Conservation (phyloP, 139 green algal species). For the Pedinophyceae sp. region DNA sequence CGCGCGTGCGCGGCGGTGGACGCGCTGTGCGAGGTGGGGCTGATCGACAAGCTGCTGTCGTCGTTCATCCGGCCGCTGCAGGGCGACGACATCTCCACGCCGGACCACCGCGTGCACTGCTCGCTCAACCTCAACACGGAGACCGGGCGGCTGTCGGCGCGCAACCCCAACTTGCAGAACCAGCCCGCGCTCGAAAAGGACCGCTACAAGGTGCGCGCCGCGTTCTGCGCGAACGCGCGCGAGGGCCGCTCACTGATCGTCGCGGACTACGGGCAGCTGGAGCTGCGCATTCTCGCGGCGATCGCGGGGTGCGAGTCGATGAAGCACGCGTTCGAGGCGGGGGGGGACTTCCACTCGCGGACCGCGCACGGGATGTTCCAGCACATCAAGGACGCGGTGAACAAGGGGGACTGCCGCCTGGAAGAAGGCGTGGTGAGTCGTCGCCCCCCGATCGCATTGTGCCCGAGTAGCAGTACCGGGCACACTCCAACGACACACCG, state of each 20-base stretch:
- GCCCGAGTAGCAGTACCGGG: too few species aligned
- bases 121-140: conserved; percentile 99
- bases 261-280: conserved; percentile 94
- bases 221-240: conserved; percentile 56
- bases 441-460: too few species aligned
- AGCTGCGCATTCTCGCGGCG: conserved; percentile 92
- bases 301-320: conserved; percentile 79
- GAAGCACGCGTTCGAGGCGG: conserved; percentile 70
- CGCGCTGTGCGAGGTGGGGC: conserved; percentile 49
- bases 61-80: conserved; percentile 86
- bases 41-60: conserved; percentile 70
- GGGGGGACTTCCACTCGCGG: conserved; percentile 85
- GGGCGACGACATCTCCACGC: conserved; percentile 37
- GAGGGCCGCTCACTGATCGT: conserved; percentile 76
- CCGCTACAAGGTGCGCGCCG: conserved; percentile 76
- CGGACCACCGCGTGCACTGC: conserved; percentile 67
- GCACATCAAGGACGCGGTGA: conserved; percentile 78
- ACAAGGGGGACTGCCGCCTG: conserved; percentile 34
- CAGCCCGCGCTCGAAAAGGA: conserved; percentile 97
- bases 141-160: conserved; percentile 78
- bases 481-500: too few species aligned
- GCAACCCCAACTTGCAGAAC: conserved; percentile 94
- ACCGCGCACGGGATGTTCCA: conserved; percentile 91
- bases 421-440: conserved; percentile 18
- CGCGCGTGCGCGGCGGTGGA: conserved; percentile 67